Evolutionary conservation across 345 rosid genomes (phyloP).

Genomic region (Excoecaria agallocha): DNA sequence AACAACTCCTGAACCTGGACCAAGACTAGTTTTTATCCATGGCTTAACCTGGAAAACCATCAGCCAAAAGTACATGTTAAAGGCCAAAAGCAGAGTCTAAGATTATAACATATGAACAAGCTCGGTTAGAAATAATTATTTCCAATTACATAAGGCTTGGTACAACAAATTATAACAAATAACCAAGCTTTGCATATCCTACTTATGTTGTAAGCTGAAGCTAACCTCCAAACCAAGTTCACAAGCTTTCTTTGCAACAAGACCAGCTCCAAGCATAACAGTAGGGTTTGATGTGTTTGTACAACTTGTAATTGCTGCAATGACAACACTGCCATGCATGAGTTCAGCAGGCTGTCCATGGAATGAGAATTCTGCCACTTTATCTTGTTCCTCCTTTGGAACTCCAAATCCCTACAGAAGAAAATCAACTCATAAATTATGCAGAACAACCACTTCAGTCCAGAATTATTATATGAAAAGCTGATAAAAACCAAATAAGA

Average conservation of each 20-base stretch:
- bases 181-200: no score
- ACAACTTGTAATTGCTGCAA: constrained; percentile 98
- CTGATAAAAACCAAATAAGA: no score
- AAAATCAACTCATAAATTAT: constrained; percentile 6
- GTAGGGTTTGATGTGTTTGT: constrained; percentile 99
- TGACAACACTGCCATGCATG: constrained; percentile 97
- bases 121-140: no score
- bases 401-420: constrained; percentile 75
- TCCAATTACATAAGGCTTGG: no score
- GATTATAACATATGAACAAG: no score
- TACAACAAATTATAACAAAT: no score
- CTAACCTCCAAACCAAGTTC: constrained; percentile 91
- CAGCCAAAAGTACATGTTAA: not conserved
- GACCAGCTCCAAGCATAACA: constrained; percentile 98
- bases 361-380: constrained; percentile 78
- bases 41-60: constrained; percentile 71
- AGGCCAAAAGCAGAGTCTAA: no score
- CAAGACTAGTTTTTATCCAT: constrained; percentile 99
- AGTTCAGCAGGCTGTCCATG: constrained; percentile 84
- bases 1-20: constrained; percentile 99
- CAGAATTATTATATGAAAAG: no score
- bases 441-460: no score
- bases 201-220: no score
- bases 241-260: constrained; percentile 93
- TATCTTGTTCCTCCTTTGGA: constrained; percentile 78